Percentiles rank a stretch among this genome's conserved stretches.
Evolutionary conservation across 2,329 filamentous ascomycete species (phyloP).

Genomic region (Lecanicillium sp.): DNA sequence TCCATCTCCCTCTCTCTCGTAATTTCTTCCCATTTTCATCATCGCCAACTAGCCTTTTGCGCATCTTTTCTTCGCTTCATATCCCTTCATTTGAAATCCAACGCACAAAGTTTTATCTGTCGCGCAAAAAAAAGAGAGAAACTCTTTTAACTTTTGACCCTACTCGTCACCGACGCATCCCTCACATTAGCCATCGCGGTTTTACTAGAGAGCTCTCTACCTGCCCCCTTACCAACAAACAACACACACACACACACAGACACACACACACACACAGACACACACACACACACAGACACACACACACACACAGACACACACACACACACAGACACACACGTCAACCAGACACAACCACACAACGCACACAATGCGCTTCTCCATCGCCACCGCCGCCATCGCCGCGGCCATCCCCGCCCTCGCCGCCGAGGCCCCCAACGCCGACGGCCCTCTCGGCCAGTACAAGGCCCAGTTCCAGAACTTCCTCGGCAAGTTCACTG

Average conservation of each 20-base stretch:
- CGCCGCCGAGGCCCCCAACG: constrained; percentile 44
- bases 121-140: neutral
- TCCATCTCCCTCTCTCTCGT: neutral
- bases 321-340: constrained; percentile 11
- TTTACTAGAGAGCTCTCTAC: too few species aligned
- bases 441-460: constrained; percentile 46
- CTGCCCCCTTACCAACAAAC: too few species aligned
- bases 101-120: neutral
- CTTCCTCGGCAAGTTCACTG: constrained; percentile 55
- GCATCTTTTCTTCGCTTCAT: constrained; percentile 1
- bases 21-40: constrained; percentile 4
- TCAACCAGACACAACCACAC: constrained; percentile 12
- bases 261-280: too few species aligned
- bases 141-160: neutral
- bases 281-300: neutral
- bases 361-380: constrained; percentile 51
- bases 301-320: constrained; percentile 6
- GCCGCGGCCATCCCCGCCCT: constrained; percentile 49
- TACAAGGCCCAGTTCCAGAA: constrained; percentile 59
- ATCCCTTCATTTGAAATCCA: constrained; percentile 7
- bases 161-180: neutral
- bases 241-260: neutral
- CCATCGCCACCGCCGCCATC: constrained; percentile 35
- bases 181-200: too few species aligned
- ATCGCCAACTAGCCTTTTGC: neutral